Conservation (phyloP, 192 early-diverging fungal species). For the Ramicandelaber brevisporus region DNA sequence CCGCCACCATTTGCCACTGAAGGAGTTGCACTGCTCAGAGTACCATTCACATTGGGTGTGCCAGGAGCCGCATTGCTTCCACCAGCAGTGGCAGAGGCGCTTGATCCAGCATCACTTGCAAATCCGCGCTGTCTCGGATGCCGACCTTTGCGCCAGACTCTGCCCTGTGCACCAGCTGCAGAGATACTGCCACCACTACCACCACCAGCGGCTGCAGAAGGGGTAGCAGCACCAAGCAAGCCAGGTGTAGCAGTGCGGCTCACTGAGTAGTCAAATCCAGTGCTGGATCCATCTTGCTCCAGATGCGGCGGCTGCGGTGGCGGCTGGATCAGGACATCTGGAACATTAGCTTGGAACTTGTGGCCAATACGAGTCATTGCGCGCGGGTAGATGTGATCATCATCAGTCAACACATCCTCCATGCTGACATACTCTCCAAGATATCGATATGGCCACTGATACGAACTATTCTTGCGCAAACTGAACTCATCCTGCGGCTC, state of each 20-base stretch:
- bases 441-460: constrained; percentile 74
- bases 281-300: constrained; percentile 5
- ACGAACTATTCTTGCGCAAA: constrained; percentile 1
- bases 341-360: constrained; percentile 52
- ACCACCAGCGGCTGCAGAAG: constrained; percentile 2
- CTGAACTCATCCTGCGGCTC: no score
- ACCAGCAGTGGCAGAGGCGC: neutral
- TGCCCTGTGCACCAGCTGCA: no score
- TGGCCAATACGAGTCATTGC: constrained; percentile 56
- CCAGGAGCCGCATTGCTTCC: neutral
- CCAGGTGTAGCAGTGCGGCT: neutral
- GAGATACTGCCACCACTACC: no score
- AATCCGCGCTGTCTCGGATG: no score
- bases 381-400: constrained; percentile 52
- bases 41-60: no score
- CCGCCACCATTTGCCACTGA: no score
- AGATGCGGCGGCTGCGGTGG: no score
- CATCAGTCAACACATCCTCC: constrained; percentile 36
- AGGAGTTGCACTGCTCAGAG: no score
- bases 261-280: neutral
- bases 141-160: no score
- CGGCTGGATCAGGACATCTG: constrained; percentile 24
- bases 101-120: constrained; percentile 7
- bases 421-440: constrained; percentile 61
- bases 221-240: neutral